Evolutionary conservation across 148 eudicot genomes (phyloP).

Genomic region (Linanthus parryae): DNA sequence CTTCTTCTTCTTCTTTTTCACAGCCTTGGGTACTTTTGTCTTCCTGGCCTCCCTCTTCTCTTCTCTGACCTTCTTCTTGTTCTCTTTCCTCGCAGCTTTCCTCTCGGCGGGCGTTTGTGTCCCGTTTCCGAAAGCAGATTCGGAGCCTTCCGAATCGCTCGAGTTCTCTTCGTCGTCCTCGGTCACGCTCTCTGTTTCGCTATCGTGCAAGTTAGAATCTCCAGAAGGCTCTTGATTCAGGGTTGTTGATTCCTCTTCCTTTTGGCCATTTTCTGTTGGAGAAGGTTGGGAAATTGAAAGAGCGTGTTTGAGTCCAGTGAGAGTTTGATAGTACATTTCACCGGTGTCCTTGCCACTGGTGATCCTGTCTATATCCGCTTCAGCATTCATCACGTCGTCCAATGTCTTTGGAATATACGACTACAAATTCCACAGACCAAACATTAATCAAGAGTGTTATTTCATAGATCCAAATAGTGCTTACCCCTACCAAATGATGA

Average conservation of each 20-base stretch:
- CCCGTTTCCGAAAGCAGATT: conserved; percentile 11
- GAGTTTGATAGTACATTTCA: conserved; percentile 69
- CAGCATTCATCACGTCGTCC: conserved; percentile 73
- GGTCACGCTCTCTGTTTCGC: conserved; percentile 35
- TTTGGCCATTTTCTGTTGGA: conserved; percentile 15
- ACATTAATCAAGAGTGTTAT: no score
- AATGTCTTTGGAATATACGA: conserved; percentile 83
- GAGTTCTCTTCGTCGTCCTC: conserved; percentile 39
- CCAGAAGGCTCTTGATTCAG: conserved; percentile 15
- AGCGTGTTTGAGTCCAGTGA: conserved; percentile 59
- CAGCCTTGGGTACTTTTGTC: conserved; percentile 72
- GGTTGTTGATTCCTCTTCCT: conserved; percentile 1
- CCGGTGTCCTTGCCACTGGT: conserved; percentile 64
- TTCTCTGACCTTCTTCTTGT: conserved; percentile 97
- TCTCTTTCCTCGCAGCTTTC: conserved; percentile 79
- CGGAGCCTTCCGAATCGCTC: conserved; percentile 30
- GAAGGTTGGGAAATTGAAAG: conserved; percentile 24
- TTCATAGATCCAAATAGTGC: no score
- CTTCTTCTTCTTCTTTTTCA: conserved; percentile 92
- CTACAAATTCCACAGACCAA: no score
- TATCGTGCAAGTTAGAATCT: conserved; percentile 16
- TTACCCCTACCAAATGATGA: no score
- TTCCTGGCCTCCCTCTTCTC: conserved; percentile 89
- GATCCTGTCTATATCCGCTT: conserved; percentile 66
- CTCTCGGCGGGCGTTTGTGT: conserved; percentile 36